Percentiles rank a stretch among this genome's conserved stretches.
Conservation (phyloP, 805 yeast species). For the Suhomyces xylopsoci region DNA sequence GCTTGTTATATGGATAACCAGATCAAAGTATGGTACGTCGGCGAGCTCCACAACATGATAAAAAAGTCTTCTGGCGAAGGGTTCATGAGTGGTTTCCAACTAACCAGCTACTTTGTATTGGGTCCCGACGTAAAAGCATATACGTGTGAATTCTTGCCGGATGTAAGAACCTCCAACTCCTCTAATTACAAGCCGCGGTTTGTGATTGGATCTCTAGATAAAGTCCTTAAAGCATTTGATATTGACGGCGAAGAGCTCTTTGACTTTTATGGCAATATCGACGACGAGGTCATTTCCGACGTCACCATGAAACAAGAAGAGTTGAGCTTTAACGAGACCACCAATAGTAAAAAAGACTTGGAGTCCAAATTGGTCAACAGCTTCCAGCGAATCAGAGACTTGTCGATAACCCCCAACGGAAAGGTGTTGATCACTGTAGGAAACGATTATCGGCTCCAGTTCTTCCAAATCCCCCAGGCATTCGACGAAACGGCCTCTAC, state of each 20-base stretch:
- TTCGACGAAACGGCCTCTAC: conserved; percentile 32
- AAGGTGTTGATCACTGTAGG: conserved; percentile 60
- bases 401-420: conserved; percentile 65
- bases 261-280: conserved; percentile 40
- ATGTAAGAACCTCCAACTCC: conserved; percentile 27
- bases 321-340: not conserved
- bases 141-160: conserved; percentile 68
- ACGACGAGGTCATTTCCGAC: conserved; percentile 15
- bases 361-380: conserved; percentile 15
- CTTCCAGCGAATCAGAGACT: conserved; percentile 59
- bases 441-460: conserved; percentile 56
- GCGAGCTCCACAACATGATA: conserved; percentile 19
- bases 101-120: conserved; percentile 36
- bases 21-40: conserved; percentile 67
- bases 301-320: conserved; percentile 8
- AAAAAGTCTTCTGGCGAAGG: conserved; percentile 22
- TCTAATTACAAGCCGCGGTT: conserved; percentile 40
- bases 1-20: conserved; percentile 71
- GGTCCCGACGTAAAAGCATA: conserved; percentile 40
- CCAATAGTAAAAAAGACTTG: not conserved
- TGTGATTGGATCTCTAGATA: conserved; percentile 76
- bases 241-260: conserved; percentile 39
- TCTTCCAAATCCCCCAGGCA: conserved; percentile 51
- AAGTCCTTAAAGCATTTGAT: conserved; percentile 43
- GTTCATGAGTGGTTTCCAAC: conserved; percentile 12